Evolutionary conservation across 2,329 filamentous ascomycete genomes (phyloP).

Genomic region (Colletotrichum cordylinicola): DNA sequence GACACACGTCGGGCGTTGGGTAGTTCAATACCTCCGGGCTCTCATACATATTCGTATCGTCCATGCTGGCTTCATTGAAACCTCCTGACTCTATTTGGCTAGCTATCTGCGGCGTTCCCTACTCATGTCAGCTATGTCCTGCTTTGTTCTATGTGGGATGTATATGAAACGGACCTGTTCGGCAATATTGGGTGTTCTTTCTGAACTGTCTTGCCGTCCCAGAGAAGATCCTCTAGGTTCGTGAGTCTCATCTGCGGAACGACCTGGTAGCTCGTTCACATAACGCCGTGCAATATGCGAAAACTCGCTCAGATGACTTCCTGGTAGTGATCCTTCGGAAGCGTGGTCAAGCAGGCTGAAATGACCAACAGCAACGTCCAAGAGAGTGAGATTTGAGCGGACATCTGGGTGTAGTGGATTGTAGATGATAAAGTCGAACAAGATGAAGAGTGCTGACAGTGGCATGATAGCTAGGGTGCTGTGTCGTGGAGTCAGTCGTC

Average conservation of each 20-base stretch:
- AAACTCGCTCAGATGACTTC: not conserved
- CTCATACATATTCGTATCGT: not conserved
- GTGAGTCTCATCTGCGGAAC: not conserved
- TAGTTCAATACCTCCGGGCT: not conserved
- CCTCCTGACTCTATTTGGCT: fast-evolving
- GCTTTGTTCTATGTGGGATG: not conserved
- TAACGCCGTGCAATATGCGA: not conserved
- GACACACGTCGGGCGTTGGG: not conserved
- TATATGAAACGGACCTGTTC: not conserved
- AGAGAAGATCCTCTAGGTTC: too few species aligned
- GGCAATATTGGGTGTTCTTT: not conserved
- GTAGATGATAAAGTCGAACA: not conserved
- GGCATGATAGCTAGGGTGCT: not conserved
- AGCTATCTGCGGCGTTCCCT: not conserved
- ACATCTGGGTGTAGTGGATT: not conserved
- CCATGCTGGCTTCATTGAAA: not conserved
- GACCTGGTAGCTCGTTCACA: not conserved
- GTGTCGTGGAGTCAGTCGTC: fast-evolving
- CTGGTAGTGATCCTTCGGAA: not conserved
- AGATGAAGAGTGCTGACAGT: not conserved
- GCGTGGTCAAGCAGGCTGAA: not conserved
- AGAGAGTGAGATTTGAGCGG: not conserved
- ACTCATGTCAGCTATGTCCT: fast-evolving
- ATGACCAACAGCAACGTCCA: not conserved
- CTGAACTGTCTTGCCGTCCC: not conserved